phyloP scores from a whole-genome alignment of 2,329 filamentous ascomycete genomes.

The Trichophyton schoenleinii region DNA sequence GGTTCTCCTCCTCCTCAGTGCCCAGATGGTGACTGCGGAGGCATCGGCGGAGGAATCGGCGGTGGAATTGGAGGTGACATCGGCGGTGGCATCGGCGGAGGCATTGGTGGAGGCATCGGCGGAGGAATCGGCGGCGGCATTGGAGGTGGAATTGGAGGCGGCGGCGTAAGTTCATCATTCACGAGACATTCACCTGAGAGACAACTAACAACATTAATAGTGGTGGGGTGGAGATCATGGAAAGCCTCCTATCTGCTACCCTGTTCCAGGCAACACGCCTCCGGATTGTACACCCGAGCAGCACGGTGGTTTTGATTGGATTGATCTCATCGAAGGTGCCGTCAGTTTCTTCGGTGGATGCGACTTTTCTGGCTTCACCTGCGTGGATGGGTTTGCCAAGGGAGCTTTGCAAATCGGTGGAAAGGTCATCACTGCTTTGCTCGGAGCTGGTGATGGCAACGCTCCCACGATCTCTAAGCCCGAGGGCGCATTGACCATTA shows the following conservation, averaged over 20 bases:
- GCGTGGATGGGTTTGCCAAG: conserved; percentile 24
- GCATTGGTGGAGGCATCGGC: neutral
- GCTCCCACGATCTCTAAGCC: conserved; percentile 50
- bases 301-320: conserved; percentile 59
- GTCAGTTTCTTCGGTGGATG: conserved; percentile 61
- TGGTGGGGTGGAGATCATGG: conserved; percentile 31
- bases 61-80: conserved; percentile 20
- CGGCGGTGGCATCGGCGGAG: neutral
- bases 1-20: neutral
- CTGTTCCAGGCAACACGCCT: conserved; percentile 57
- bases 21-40: neutral
- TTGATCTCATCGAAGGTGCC: conserved; percentile 45
- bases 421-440: conserved; percentile 51
- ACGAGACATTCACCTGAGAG: neutral
- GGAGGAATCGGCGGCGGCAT: conserved; percentile 20
- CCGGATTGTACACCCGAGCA: conserved; percentile 67
- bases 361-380: conserved; percentile 60
- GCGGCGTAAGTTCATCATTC: conserved; percentile 8
- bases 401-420: conserved; percentile 16
- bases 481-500: conserved; percentile 57
- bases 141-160: conserved; percentile 16
- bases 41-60: conserved; percentile 12
- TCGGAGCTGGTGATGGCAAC: conserved; percentile 28
- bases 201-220: conserved; percentile 11
- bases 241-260: conserved; percentile 42